Evolutionary conservation across 805 yeast species (phyloP).

Genomic region (Martiniozyma abietophila): DNA sequence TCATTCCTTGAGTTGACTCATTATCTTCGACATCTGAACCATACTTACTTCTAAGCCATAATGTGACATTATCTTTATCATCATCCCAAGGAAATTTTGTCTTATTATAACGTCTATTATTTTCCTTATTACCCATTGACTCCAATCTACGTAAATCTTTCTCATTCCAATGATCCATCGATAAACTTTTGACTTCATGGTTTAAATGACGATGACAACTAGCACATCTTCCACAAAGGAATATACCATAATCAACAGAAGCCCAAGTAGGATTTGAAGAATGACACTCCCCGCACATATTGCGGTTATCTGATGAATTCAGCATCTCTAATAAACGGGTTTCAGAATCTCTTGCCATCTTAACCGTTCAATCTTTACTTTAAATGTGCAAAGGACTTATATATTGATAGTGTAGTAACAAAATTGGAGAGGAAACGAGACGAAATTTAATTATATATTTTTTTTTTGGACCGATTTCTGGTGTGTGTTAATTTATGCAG

Average conservation of each 20-base stretch:
- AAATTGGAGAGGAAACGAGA: too few species aligned
- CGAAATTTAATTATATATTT: too few species aligned
- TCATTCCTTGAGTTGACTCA: slow-evolving; percentile 6
- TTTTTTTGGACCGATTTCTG: slow-evolving; percentile 1
- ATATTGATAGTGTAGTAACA: too few species aligned
- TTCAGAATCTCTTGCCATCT: slow-evolving; percentile 25
- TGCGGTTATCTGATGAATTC: slow-evolving; percentile 48
- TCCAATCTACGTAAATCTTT: slow-evolving; percentile 40
- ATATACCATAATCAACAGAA: slow-evolving; percentile 47
- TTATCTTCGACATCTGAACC: slow-evolving; percentile 3
- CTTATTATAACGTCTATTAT: slow-evolving; percentile 59
- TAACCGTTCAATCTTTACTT: too few species aligned
- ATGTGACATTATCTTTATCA: slow-evolving; percentile 47
- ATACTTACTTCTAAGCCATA: slow-evolving; percentile 60
- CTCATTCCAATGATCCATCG: slow-evolving; percentile 60
- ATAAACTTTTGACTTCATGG: slow-evolving; percentile 61
- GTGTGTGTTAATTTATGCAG: not conserved
- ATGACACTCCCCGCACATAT: slow-evolving; percentile 76
- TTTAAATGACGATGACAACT: slow-evolving; percentile 65
- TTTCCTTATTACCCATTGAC: slow-evolving; percentile 52
- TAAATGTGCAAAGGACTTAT: too few species aligned
- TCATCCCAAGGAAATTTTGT: slow-evolving; percentile 72
- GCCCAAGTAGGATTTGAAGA: slow-evolving; percentile 54
- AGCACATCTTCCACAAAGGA: slow-evolving; percentile 81
- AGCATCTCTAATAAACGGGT: slow-evolving; percentile 44